Conservation (phyloP, 352 stramenopile species). For the Globisporangium irregulare region DNA sequence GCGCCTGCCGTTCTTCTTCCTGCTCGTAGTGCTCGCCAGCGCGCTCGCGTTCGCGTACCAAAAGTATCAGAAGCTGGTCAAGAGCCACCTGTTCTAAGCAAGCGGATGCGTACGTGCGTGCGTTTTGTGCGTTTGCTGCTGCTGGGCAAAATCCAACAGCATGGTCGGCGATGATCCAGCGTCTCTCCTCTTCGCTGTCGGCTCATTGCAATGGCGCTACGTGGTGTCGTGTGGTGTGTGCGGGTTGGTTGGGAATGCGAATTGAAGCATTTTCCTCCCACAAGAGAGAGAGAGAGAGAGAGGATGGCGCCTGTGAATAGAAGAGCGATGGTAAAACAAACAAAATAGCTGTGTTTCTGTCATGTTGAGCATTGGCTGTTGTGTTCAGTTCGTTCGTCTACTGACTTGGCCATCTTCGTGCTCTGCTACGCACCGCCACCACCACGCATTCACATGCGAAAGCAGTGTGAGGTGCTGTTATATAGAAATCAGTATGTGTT, state of each 20-base stretch:
- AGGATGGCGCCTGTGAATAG: constrained; percentile 1
- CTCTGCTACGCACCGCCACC: background rate
- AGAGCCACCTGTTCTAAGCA: constrained; percentile 72
- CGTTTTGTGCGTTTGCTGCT: background rate
- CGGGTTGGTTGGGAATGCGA: background rate
- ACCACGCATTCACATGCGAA: background rate
- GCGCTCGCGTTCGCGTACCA: constrained; percentile 68
- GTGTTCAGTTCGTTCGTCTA: constrained; percentile 1
- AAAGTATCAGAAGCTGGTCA: constrained; percentile 86
- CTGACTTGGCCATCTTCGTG: background rate
- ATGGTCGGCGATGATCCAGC: background rate
- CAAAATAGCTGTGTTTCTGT: constrained; percentile 12
- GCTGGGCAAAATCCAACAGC: background rate
- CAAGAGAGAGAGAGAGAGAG: background rate
- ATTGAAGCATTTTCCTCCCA: background rate
- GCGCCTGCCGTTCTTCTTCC: constrained; percentile 78
- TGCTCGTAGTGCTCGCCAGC: constrained; percentile 59
- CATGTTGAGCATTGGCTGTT: background rate
- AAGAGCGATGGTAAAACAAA: constrained; percentile 4
- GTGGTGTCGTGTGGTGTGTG: background rate
- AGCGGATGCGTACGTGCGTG: background rate
- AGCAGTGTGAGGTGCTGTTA: background rate
- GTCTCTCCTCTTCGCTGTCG: background rate
- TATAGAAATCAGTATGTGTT: background rate
- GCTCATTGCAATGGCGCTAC: background rate